Base-by-base conservation (phyloP, 208 protist species). In the Wallacemonas rigidus region DNA sequence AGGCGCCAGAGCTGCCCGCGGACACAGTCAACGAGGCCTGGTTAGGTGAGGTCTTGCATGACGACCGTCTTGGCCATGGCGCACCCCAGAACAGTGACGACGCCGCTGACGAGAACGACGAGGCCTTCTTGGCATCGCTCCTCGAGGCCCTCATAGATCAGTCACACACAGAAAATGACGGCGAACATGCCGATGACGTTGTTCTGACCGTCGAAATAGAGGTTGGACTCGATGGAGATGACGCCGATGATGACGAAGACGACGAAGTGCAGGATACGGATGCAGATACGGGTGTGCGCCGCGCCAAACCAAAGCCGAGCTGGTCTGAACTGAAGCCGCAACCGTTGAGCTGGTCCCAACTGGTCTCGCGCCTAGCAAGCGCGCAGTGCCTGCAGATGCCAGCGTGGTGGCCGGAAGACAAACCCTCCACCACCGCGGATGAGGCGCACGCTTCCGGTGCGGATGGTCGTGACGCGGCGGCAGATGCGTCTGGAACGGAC, bases 351-450 rank as follows among this genome's bases (percentile, higher is more conserved):
- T 71, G 67, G 67, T 45, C 26, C 39, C 48, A 57, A 40, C 50
- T 71, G 4, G 67, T 71, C 14, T 9, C 8, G 17, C 53, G 38
- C 1, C 47, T 61, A 4, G 15, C 41, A 3, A 35, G 6, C 9
- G 67, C 8, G 9, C 35, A 26, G 39, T 71, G 67, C 40, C 36
- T 71, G 11, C 60, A 65, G 17, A 65, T 65, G 60, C 60, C 60
- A 8, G 36, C 60, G 38, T 65, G 60, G 60, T 65, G 60, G 60
- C 6, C 12, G 45, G 12, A 12, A 12, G 45, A 12, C 6, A 12
- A 6, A 12, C 45, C 6, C 8, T 14, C 6, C 8, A 14, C 45
- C 6, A 12, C 45, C 45, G 12, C 45, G 45, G 45, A 50, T 12
- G 45, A 0, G 45, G 45, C 8, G 6, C 45, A 50, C 45, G 8